These are phyloP conservation scores for Pichia sp. DNA, from an alignment of 1,139 yeast genomes.

Conservation along the genomic window DNA sequence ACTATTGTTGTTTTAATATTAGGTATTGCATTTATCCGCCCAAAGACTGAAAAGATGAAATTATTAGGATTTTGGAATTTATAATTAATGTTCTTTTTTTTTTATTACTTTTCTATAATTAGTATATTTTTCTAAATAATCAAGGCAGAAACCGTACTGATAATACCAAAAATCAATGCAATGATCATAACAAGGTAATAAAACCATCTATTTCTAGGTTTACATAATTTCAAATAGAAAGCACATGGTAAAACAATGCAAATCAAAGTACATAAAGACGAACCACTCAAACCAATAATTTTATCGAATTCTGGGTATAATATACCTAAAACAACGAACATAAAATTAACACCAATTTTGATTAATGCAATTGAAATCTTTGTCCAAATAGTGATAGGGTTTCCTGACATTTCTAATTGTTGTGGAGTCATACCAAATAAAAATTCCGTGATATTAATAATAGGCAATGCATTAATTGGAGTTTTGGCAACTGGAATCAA, in stretches of 20 bases:
- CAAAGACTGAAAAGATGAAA: constrained; percentile 4
- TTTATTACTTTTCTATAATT: neutral
- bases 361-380: constrained; percentile 24
- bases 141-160: constrained; percentile 31
- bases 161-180: constrained; percentile 24
- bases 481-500: constrained; percentile 54
- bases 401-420: constrained; percentile 20
- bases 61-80: constrained; percentile 7
- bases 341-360: constrained; percentile 43
- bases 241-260: constrained; percentile 53
- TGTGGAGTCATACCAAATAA: constrained; percentile 41
- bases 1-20: constrained; percentile 53
- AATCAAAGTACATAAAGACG: constrained; percentile 50
- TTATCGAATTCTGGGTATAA: constrained; percentile 55
- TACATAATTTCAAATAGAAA: constrained; percentile 38
- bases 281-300: constrained; percentile 51
- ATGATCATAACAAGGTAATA: constrained; percentile 23
- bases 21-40: constrained; percentile 28
- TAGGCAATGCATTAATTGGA: constrained; percentile 55
- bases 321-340: constrained; percentile 46
- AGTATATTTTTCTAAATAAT: constrained; percentile 3
- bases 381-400: constrained; percentile 12
- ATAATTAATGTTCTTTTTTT: neutral
- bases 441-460: constrained; percentile 43
- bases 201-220: constrained; percentile 24